Percentiles rank a stretch among this genome's conserved stretches.
These are phyloP conservation scores for Phaeosphaeria sp. DNA, from an alignment of 2,329 filamentous ascomycete species.

Conservation along the genomic window DNA sequence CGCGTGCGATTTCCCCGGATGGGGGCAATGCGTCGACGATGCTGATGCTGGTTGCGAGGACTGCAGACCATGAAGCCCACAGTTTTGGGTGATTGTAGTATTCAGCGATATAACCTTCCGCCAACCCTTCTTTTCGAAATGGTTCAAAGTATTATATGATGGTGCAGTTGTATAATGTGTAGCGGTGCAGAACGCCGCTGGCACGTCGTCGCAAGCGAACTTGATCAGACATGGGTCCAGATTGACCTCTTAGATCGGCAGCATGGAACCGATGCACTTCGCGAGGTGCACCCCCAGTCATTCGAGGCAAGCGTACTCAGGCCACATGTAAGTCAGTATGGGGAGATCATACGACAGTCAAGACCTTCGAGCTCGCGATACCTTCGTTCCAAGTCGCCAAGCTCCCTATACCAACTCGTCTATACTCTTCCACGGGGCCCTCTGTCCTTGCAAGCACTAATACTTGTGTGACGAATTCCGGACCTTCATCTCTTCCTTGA, in stretches of 20 bases:
- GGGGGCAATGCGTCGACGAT: neutral
- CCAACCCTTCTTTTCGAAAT: too few relatives aligned
- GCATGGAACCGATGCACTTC: neutral
- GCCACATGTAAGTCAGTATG: neutral
- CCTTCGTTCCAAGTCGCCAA: conserved; percentile 1
- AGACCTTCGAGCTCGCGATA: neutral
- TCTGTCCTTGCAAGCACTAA: neutral
- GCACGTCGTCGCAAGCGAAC: neutral
- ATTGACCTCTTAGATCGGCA: neutral
- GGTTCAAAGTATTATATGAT: too few relatives aligned
- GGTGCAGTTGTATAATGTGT: too few relatives aligned
- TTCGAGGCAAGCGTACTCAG: too few relatives aligned
- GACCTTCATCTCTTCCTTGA: neutral
- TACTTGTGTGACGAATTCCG: neutral
- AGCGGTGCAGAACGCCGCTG: neutral
- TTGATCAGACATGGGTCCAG: neutral
- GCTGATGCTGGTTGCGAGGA: neutral
- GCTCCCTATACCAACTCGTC: conserved; percentile 1
- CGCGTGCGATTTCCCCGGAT: neutral
- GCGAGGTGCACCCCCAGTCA: too few relatives aligned
- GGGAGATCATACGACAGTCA: neutral
- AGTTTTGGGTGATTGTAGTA: too few relatives aligned
- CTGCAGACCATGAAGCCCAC: too few relatives aligned
- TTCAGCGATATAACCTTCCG: too few relatives aligned
- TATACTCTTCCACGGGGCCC: neutral